phyloP scores from a whole-genome alignment of 331 rosid genomes.

The Stylosanthes scabra region DNA sequence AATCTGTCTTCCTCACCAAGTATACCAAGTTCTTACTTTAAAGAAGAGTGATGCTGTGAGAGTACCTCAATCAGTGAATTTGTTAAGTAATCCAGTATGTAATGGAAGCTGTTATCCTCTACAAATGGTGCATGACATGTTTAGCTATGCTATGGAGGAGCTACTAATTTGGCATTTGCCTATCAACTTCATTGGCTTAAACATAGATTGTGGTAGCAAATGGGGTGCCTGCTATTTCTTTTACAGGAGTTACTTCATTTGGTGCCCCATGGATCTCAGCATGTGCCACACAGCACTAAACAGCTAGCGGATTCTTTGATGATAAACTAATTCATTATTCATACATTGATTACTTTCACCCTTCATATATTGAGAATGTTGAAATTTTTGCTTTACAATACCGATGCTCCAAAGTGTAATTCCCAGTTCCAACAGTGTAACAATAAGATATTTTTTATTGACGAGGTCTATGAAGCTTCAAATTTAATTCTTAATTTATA shows the following conservation, averaged over 20 bases:
- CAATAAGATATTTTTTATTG: too few relatives aligned
- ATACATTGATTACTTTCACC: not conserved
- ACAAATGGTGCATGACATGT: not conserved
- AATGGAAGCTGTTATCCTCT: not conserved
- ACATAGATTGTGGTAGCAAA: not conserved
- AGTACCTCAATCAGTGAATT: not conserved
- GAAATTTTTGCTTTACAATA: too few relatives aligned
- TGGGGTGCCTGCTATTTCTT: not conserved
- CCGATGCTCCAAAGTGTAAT: too few relatives aligned
- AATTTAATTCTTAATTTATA: too few relatives aligned
- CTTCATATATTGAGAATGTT: not conserved
- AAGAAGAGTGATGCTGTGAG: constrained; percentile 10
- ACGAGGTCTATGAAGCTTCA: too few relatives aligned
- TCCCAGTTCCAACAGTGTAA: too few relatives aligned
- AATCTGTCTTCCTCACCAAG: constrained; percentile 60
- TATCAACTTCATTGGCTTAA: not conserved
- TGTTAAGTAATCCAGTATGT: not conserved
- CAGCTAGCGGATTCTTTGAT: not conserved
- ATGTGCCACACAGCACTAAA: not conserved
- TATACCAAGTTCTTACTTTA: constrained; percentile 55
- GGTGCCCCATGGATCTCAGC: not conserved
- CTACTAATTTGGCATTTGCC: not conserved
- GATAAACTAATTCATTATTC: not conserved
- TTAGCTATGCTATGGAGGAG: not conserved
- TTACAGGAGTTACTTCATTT: not conserved